Evolutionary conservation across 192 early-diverging fungal species (phyloP), one percentile per base, ranked within the genome.

Genomic region (Entomortierella beljakovae): DNA sequence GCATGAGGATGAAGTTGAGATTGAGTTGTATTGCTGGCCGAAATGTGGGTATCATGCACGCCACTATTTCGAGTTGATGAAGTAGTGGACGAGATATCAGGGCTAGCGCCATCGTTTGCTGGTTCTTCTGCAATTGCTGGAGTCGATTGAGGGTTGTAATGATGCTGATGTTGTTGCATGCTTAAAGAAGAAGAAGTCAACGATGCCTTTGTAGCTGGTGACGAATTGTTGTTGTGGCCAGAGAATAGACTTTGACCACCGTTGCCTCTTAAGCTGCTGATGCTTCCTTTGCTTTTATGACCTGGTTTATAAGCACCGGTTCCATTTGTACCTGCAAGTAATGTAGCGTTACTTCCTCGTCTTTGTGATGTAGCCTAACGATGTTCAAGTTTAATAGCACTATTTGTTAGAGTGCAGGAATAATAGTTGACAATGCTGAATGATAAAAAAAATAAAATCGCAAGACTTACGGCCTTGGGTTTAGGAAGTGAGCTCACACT

Each of bases 401-500:
- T 40, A 57, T 2, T 16, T 23, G 20, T 29, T 20, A 7, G 31
- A 11, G 15, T 42, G 3, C 18, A 40, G 13, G 42, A 43, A 11
- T 43, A 43, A 43, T 8, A 43, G 18, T 11, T 11, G 18, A 43
- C 42, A 11, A 43, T 43, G 18, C 18, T 25, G 23, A 0, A 53
- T 23, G 20, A 15, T 34, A 20, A 57, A 11, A 57, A 26, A 57
- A 15, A 57, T 46, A 57, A 11, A 71, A 52, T 64, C 38, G 22
- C 56, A 56, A 56, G 20, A 72, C 86, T 74, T 86, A 86, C 85
- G 49, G 82, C 81, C 63, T 92, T 90, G 6, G 96, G 95, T 13
- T 91, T 85, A 62, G 92, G 92, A 31, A 98, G 73, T 1, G 90
- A 87, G 11, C 86, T 75, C 15, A 94, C 84, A 49, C 92, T 92